Evolutionary conservation across 1,139 yeast species (phyloP), one percentile per base, ranked within the genome.

Genomic region (Eremothecium gossypii): DNA sequence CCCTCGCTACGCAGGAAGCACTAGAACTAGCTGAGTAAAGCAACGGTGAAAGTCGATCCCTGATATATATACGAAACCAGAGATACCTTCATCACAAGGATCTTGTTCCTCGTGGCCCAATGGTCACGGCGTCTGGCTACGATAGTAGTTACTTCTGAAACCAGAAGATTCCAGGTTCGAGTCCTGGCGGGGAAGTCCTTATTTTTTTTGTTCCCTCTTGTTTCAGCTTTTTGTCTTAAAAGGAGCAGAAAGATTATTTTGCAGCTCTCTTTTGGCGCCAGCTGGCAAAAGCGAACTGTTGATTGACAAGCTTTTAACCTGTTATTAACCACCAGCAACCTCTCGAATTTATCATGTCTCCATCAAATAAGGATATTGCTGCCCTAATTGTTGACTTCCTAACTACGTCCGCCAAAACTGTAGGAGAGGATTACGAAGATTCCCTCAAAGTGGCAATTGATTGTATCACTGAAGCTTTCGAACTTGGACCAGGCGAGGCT

Each of bases 401-500:
- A 53, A 74, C 76, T 54, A 58, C 68, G 20, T 69, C 86, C 7
- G 71, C 75, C 50, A 84, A 85, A 42, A 73, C 76, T 39, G 74
- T 89, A 41, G 68, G 81, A 33, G 83, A 80, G 50, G 97, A 89
- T 53, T 85, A 80, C 58, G 74, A 74, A 46, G 98, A 91, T 53
- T 85, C 96, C n/a, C 73, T 91, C 58, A 96, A 89, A 51, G 95
- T 91, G 41, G 97, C 97, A 51, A 76, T 87, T 55, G 96, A 85
- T 58, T 86, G 96, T 68, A 76, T 91, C 46, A 77, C 86, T 28
- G 97, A 89, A 56, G 89, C 95, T 6, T 91, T 83, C 63, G 81
- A 73, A 44, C 80, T 91, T 29, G 74, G 77, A 49, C 69, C 70
- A 53, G 76, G 69, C 13, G 67, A 67, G 14, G 69, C 69, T 34